Evolutionary conservation across 2,329 filamentous ascomycete species (phyloP).

Genomic region (Ophiostoma angusticollis): DNA sequence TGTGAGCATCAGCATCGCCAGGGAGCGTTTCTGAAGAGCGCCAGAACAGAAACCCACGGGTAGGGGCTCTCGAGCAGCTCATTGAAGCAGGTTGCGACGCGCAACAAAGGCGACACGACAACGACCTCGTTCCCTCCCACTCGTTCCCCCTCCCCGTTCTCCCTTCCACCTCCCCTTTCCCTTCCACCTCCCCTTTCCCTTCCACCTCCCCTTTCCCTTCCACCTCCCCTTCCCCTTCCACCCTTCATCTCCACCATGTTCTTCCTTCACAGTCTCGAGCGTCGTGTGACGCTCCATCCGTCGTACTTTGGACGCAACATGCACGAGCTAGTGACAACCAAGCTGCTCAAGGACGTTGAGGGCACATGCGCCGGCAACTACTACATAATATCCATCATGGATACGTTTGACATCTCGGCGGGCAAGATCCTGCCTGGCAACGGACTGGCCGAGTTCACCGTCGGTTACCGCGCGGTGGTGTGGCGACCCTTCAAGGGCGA

Average conservation of each 20-base stretch:
- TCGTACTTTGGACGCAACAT: slow-evolving; percentile 95
- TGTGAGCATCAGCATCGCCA: too few species aligned
- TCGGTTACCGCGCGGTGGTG: slow-evolving; percentile 88
- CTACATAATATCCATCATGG: slow-evolving; percentile 97
- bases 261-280: slow-evolving; percentile 94
- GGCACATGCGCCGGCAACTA: slow-evolving; percentile 91
- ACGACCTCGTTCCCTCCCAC: too few species aligned
- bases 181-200: too few species aligned
- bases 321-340: slow-evolving; percentile 78
- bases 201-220: too few species aligned
- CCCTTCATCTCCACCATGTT: slow-evolving; percentile 57
- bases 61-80: too few species aligned
- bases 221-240: neutral
- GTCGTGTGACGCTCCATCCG: slow-evolving; percentile 86
- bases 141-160: too few species aligned
- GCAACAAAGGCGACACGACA: too few species aligned
- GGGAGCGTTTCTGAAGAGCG: too few species aligned
- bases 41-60: too few species aligned
- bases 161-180: too few species aligned
- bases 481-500: slow-evolving; percentile 98
- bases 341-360: slow-evolving; percentile 85
- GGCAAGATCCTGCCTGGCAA: slow-evolving; percentile 85
- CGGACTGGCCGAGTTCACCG: slow-evolving; percentile 85
- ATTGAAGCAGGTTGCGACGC: too few species aligned
- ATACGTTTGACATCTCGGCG: slow-evolving; percentile 88